These are phyloP conservation scores for Triticum timopheevii DNA, from an alignment of 176 grass and related monocot genomes.

Conservation along the genomic window DNA sequence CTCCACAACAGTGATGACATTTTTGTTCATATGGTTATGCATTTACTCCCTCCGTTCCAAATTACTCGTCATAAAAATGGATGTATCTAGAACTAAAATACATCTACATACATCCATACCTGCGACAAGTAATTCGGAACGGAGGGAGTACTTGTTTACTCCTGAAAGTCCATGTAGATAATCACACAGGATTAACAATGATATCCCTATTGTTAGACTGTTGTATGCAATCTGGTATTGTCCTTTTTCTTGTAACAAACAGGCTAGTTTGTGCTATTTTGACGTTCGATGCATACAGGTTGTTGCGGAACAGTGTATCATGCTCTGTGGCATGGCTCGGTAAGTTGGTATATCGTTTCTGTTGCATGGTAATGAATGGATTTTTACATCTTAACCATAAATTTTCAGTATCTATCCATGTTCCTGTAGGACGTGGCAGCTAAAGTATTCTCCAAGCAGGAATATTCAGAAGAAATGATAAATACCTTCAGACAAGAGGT, in stretches of 20 bases:
- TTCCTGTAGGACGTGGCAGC: conserved; percentile 74
- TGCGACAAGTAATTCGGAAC: too few species aligned
- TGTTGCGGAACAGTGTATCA: conserved; percentile 91
- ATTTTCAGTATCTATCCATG: not conserved
- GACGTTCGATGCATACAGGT: conserved; percentile 41
- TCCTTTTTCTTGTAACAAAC: not conserved
- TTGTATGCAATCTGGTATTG: not conserved
- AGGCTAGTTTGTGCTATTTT: not conserved
- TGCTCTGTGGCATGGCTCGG: conserved; percentile 86
- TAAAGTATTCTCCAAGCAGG: conserved; percentile 85
- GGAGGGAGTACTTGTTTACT: not conserved
- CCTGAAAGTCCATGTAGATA: not conserved
- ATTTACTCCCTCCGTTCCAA: not conserved
- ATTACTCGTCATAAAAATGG: too few species aligned
- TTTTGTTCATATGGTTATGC: not conserved
- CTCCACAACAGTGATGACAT: not conserved
- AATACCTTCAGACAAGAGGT: conserved; percentile 92
- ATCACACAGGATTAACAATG: not conserved
- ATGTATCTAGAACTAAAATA: too few species aligned
- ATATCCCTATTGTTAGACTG: not conserved
- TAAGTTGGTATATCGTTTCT: conserved; percentile 44
- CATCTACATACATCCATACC: too few species aligned
- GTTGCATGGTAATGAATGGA: conserved; percentile 10
- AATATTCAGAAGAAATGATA: conserved; percentile 91
- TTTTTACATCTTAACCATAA: not conserved